Base-by-base conservation (phyloP, 2,329 filamentous ascomycete genomes). In the Nemania sp. region DNA sequence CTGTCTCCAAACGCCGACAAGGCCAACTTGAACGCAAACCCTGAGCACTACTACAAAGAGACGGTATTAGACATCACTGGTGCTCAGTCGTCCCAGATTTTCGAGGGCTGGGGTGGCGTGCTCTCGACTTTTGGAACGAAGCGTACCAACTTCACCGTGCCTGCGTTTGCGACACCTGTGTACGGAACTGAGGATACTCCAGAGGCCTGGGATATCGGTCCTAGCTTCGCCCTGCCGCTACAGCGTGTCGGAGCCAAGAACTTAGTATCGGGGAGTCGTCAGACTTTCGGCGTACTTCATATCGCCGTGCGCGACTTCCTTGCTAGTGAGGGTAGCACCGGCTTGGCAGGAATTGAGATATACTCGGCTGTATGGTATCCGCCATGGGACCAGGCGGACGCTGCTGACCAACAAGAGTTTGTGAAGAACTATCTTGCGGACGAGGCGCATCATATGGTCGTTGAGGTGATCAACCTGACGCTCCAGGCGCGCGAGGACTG, bases 361-460 rank as follows among this genome's bases (percentile, higher is more conserved):
- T 60, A 56, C 23, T 56, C 60, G 3, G 54, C 58, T 2, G 52
- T 62, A 17, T 62, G 60, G 60, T 61, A 59, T 19, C 56, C 57
- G 20, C 51, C 57, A 2, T 58, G 57, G 57, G 52, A 60, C 15
- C 40, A 48, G 41, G 46, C 55, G 5, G 22, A 26, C n/a, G 37
- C 34, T 6, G 44, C 28, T 8, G 39, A 57, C 12, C 22, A 34
- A 23, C 39, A 19, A 1, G 53, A 59, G 43, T 57, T 60, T 17
- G 31, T 45, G 20, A 47, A 37, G 2, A 54, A 54, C 24, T 59
- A 57, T 28, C 41, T 61, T 2, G 43, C 46, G 3, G 56, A 59
- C 14, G 61, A 63, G 42, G 52, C 54, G 7, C 49, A 63, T 34
- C 61, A 63, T 26, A 63, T 63, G 56, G 52, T 63, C 15, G 55